A percentile compares a stretch with the other conserved stretches of the same genome.
Evolutionary conservation across 805 yeast genomes (phyloP).

Genomic region (Suhomyces sp.): DNA sequence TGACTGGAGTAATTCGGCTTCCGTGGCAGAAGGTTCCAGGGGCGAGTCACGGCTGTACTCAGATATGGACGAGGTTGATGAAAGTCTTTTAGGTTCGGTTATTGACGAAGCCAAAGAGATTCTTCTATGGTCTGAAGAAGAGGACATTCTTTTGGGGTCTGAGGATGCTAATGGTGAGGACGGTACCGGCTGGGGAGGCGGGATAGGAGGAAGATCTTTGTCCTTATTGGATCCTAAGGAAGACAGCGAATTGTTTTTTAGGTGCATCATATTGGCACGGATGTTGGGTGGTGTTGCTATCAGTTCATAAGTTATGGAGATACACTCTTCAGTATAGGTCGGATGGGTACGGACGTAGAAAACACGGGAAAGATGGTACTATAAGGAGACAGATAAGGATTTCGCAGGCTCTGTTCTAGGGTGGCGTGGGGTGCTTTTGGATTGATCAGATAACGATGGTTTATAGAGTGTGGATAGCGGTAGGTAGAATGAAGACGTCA

Average conservation of each 20-base stretch:
- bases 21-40: slow-evolving; percentile 9
- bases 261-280: slow-evolving; percentile 14
- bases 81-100: not conserved
- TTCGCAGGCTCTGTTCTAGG: no score
- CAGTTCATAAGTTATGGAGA: no score
- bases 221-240: slow-evolving; percentile 26
- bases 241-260: slow-evolving; percentile 19
- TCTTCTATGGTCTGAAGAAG: not conserved
- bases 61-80: not conserved
- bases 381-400: no score
- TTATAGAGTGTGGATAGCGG: no score
- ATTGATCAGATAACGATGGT: no score
- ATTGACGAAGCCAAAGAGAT: not conserved
- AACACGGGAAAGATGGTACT: no score
- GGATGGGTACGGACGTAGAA: no score
- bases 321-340: no score
- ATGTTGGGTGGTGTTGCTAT: not conserved
- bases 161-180: slow-evolving; percentile 6
- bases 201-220: slow-evolving; percentile 41
- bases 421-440: no score
- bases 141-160: not conserved
- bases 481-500: no score
- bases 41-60: not conserved
- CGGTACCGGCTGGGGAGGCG: slow-evolving; percentile 22
- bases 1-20: slow-evolving; percentile 27